These are phyloP conservation scores for Angomonas ambiguus DNA, from an alignment of 208 protist species.

Conservation along the genomic window DNA sequence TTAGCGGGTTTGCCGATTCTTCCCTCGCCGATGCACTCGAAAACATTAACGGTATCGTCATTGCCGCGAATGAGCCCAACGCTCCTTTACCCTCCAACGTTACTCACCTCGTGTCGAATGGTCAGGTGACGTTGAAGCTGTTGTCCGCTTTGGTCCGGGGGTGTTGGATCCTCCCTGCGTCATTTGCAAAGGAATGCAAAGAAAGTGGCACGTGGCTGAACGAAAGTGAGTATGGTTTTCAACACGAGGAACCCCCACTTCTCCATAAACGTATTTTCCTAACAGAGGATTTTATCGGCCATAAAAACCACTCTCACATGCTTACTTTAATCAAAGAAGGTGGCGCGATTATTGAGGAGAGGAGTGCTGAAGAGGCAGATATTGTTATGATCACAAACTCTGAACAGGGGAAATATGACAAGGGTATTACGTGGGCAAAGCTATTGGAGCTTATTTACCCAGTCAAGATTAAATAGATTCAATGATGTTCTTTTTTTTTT, in stretches of 20 bases:
- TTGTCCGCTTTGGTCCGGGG: constrained; percentile 78
- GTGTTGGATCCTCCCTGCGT: constrained; percentile 81
- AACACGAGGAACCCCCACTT: constrained; percentile 71
- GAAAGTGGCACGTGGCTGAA: constrained; percentile 45
- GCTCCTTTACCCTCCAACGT: constrained; percentile 75
- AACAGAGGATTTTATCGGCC: constrained; percentile 55
- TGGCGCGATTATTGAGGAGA: constrained; percentile 48
- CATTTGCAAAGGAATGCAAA: constrained; percentile 68
- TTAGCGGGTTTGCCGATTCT: constrained; percentile 79
- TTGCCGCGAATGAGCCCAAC: constrained; percentile 83
- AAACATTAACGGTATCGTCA: constrained; percentile 64
- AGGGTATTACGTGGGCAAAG: constrained; percentile 71
- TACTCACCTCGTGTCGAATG: constrained; percentile 85
- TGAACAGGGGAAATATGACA: constrained; percentile 29
- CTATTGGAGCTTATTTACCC: constrained; percentile 84
- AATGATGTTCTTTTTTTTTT: constrained; percentile 12
- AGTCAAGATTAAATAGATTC: constrained; percentile 38
- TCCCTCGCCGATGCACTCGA: constrained; percentile 51
- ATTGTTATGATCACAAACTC: constrained; percentile 72
- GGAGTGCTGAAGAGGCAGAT: constrained; percentile 34
- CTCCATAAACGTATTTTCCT: constrained; percentile 57
- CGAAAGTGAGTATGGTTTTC: constrained; percentile 78
- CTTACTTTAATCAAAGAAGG: constrained; percentile 65
- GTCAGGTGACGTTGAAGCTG: constrained; percentile 84
- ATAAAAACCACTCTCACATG: constrained; percentile 70